Evolutionary conservation across 2,329 filamentous ascomycete genomes (phyloP), one percentile per base, ranked within the genome.

Genomic region (Neofusicoccum ribis): DNA sequence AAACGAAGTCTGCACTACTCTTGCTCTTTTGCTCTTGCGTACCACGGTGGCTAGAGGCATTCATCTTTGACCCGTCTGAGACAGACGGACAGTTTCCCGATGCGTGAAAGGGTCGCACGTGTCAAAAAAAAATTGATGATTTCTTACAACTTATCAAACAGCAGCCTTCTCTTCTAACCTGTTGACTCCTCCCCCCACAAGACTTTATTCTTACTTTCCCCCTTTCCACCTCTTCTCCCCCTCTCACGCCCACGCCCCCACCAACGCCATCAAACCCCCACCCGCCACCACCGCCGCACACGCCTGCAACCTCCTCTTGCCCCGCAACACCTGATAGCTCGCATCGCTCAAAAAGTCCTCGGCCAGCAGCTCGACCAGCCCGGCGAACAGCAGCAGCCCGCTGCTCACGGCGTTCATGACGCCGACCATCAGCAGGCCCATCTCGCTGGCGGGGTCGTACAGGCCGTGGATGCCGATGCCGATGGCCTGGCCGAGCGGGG

Each of bases 181-280:
- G 6, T 5, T 5, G 1, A 7, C 27, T 31, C 3, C 1, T 23
- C 2, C 27, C 27, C 27, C 27, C 37, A 11, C 9, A 39, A 14
- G 14, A 4, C 9, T 12, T 11, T 39, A 39, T 11, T 14, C 37
- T 12, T 11, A 39, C 37, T 39, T 23, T 23, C 20, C 20, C 20
- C 20, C 20, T 23, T 23, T 23, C 20, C 20, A 23, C 20, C 9
- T 8, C 37, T 14, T 14, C 8, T 39, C 9, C 37, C 4, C 27
- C 27, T 8, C 8, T 39, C 34, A 83, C 67, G 88, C 88, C 83
- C 87, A 90, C 58, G 87, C 88, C 7, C 88, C 88, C 1, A 90
- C 88, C 65, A 90, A 76, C 20, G 87, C 86, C 88, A 90, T 90
- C 49, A 90, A 74, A 67, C 84, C 74, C 15, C 85, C 84, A 0